These are phyloP conservation scores for Intubia oerlemansii DNA, from an alignment of 2,329 filamentous ascomycete species.

Conservation along the genomic window DNA sequence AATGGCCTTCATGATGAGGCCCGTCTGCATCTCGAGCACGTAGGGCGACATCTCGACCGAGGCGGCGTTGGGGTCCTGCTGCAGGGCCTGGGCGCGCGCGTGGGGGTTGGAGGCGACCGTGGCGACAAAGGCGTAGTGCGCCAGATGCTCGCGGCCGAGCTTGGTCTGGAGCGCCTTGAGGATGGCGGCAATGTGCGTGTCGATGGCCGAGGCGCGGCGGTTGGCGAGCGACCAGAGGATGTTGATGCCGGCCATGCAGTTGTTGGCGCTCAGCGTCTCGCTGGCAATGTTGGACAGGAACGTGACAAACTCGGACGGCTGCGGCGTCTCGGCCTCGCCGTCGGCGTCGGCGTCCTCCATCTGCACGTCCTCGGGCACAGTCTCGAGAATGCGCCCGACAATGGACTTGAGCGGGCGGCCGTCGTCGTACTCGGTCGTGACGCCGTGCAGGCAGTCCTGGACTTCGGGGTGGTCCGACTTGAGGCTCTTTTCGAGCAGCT, in stretches of 20 bases:
- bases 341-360: constrained; percentile 68
- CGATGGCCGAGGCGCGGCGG: constrained; percentile 68
- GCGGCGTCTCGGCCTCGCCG: constrained; percentile 49
- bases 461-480: constrained; percentile 80
- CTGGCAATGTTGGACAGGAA: constrained; percentile 73
- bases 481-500: constrained; percentile 72
- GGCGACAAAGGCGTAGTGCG: constrained; percentile 39
- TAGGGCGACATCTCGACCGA: constrained; percentile 42
- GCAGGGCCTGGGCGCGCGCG: constrained; percentile 19
- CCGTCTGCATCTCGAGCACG: constrained; percentile 74
- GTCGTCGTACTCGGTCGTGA: constrained; percentile 48
- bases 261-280: constrained; percentile 61
- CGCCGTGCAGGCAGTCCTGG: constrained; percentile 72
- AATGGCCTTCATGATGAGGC: constrained; percentile 84
- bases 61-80: constrained; percentile 32
- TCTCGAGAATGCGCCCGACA: constrained; percentile 65
- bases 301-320: constrained; percentile 69
- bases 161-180: constrained; percentile 91
- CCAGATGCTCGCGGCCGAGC: constrained; percentile 83
- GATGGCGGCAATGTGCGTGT: constrained; percentile 66
- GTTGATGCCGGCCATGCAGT: constrained; percentile 77
- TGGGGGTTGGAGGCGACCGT: constrained; percentile 19
- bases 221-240: constrained; percentile 81
- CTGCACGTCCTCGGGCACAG: constrained; percentile 58
- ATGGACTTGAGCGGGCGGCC: constrained; percentile 52